Evolutionary conservation across 1,139 yeast genomes (phyloP).

Genomic region (Pichia sp.): DNA sequence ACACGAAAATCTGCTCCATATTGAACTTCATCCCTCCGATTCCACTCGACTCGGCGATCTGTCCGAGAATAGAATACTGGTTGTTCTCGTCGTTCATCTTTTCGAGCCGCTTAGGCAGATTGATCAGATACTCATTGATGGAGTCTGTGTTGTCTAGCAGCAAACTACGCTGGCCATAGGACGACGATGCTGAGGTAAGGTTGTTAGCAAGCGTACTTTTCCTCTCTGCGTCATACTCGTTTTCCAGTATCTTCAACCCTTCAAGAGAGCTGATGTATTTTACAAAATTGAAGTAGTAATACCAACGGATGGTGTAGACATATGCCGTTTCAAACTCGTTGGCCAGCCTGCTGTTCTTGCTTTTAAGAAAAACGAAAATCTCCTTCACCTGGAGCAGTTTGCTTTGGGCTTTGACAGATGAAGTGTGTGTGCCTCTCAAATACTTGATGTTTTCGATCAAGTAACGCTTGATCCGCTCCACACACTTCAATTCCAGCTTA

Average conservation of each 20-base stretch:
- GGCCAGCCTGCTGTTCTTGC: conserved; percentile 61
- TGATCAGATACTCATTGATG: conserved; percentile 29
- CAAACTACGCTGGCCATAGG: conserved; percentile 7
- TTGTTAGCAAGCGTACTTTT: neutral
- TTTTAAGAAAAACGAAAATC: conserved; percentile 51
- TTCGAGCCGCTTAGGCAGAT: conserved; percentile 26
- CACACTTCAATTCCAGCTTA: conserved; percentile 45
- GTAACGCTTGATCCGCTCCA: conserved; percentile 73
- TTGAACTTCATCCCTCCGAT: conserved; percentile 47
- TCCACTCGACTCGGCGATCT: conserved; percentile 70
- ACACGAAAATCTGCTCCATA: conserved; percentile 70
- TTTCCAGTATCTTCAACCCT: conserved; percentile 41
- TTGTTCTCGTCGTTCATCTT: conserved; percentile 35
- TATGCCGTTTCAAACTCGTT: conserved; percentile 77
- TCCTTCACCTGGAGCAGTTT: conserved; percentile 58
- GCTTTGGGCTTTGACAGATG: conserved; percentile 74
- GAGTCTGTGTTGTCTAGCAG: conserved; percentile 15
- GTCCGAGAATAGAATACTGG: conserved; percentile 71
- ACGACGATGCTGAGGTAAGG: neutral
- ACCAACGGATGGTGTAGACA: conserved; percentile 87
- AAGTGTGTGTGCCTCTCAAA: conserved; percentile 48
- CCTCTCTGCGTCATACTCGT: conserved; percentile 21
- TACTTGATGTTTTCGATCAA: conserved; percentile 59
- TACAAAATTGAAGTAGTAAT: conserved; percentile 72
- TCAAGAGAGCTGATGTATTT: conserved; percentile 76